phyloP scores from a whole-genome alignment of 139 green algal species.

The Picochlorum sp. region DNA sequence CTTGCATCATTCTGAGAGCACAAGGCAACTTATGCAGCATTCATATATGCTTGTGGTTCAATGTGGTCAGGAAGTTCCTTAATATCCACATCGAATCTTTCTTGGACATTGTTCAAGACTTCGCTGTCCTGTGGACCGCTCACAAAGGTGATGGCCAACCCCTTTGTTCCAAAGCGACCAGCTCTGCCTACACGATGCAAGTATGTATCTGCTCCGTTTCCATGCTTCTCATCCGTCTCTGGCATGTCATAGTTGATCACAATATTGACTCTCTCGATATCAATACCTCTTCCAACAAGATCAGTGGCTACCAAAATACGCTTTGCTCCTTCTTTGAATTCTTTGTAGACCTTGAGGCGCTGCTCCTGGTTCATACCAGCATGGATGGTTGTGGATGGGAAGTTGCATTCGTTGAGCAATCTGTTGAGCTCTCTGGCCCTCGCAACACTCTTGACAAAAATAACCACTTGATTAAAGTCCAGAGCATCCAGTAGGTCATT shows the following conservation, averaged over 20 bases:
- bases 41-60: conserved; percentile 81
- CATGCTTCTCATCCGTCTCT: conserved; percentile 76
- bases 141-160: conserved; percentile 98
- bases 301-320: conserved; percentile 98
- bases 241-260: conserved; percentile 99
- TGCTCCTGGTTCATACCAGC: conserved; percentile 78
- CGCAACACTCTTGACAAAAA: conserved; percentile 82
- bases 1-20: neutral
- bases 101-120: conserved; percentile 85
- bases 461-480: conserved; percentile 99
- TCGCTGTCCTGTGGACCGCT: conserved; percentile 70
- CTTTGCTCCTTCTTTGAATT: conserved; percentile 95
- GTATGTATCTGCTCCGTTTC: conserved; percentile 96
- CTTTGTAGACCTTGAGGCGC: conserved; percentile 81
- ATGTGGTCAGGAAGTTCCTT: conserved; percentile 91
- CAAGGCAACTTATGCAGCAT: conserved; percentile 27
- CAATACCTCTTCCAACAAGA: conserved; percentile 93
- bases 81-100: conserved; percentile 98
- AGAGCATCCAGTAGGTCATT: conserved; percentile 97
- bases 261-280: conserved; percentile 99
- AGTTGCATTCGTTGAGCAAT: conserved; percentile 97
- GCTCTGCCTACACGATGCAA: conserved; percentile 93
- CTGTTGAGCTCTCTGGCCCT: conserved; percentile 83
- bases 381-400: conserved; percentile 93
- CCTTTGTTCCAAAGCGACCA: conserved; percentile 98